Percentiles rank a stretch among this genome's conserved stretches.
These are phyloP conservation scores for Fusarium domesticum DNA, from an alignment of 2,329 filamentous ascomycete genomes.

Conservation along the genomic window DNA sequence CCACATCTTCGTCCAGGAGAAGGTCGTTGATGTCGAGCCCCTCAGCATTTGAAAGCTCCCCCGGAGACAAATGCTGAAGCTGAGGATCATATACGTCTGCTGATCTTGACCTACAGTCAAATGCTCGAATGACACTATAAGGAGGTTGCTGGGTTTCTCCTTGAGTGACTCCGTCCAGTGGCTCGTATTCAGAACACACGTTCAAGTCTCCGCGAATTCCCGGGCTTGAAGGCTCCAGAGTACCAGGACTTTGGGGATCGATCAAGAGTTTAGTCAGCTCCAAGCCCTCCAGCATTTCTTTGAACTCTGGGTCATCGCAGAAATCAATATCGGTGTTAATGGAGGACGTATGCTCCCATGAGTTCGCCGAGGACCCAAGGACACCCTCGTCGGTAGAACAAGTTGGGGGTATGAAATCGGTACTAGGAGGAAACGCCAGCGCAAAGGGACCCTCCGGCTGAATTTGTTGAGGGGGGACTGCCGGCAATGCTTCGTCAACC, in stretches of 20 bases:
- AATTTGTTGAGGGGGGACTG: background rate
- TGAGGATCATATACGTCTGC: constrained; percentile 36
- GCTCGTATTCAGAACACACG: background rate
- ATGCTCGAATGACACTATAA: constrained; percentile 34
- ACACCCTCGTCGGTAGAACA: constrained; percentile 7
- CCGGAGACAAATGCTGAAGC: constrained; percentile 36
- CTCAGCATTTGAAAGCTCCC: background rate
- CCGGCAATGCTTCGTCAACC: background rate
- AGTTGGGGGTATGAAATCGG: background rate
- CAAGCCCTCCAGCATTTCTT: constrained; percentile 13
- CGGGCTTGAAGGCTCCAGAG: background rate
- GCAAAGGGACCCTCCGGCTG: background rate
- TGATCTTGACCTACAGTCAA: constrained; percentile 34
- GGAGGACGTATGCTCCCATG: background rate
- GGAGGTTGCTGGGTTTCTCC: constrained; percentile 19
- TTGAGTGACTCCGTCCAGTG: constrained; percentile 8
- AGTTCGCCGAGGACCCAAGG: constrained; percentile 4
- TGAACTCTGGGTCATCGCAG: constrained; percentile 19
- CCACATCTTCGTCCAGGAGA: constrained; percentile 37
- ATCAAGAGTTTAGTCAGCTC: background rate
- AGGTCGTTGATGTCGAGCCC: constrained; percentile 5
- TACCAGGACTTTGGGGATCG: background rate
- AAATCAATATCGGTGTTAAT: constrained; percentile 9
- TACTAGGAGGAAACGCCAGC: background rate
- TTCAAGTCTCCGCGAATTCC: background rate